Base-by-base conservation (phyloP, 2,329 filamentous ascomycete genomes). In the Curvularia sp. region DNA sequence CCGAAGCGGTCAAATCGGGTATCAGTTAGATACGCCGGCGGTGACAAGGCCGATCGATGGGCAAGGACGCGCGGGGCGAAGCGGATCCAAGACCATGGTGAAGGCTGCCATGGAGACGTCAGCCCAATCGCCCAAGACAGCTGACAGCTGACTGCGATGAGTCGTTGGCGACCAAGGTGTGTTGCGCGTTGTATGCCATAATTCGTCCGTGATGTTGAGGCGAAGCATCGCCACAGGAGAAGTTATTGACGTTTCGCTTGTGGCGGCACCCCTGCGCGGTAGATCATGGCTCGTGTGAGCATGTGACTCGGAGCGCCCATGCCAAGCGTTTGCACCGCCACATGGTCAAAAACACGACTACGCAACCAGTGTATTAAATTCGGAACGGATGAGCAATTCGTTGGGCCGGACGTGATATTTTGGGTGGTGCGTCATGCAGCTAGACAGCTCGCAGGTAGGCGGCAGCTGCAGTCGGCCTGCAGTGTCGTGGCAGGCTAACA, bases 401-500 rank as follows among this genome's bases (percentile, higher is more conserved):
- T 63, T 67, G 57, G 59, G 63, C 59, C 63, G 59, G 55, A 59
- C 64, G 65, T 70, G 71, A 73, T 57, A 58, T 74, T 74, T 71
- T 61, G 61, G 67, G 64, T 63, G 64, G 36, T 64, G 60, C 59
- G 58, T 67, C 53, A 73, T 71, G 73, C 71, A 72, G 70, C 70
- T 71, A 70, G 61, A 64, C 52, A 59, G 61, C 61, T 69, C 66
- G 72, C 70, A 71, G 65, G 57, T 55, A 59, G 55, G 49, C 51
- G 54, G 55, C 57, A 65, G 59, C 47, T 67, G 62, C 49, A 57
- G 67, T 70, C 67, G 70, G 69, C 65, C 64, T 72, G 66, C 68
- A 64, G 60, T 68, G 60, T 70, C 68, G 64, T 69, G 67, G 66
- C 66, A 72, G 62, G 61, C 71, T 67, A 76, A 72, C 66, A 70